Evolutionary conservation across 208 protist species (phyloP).

Genomic region (Entamoeba nuttalli): DNA sequence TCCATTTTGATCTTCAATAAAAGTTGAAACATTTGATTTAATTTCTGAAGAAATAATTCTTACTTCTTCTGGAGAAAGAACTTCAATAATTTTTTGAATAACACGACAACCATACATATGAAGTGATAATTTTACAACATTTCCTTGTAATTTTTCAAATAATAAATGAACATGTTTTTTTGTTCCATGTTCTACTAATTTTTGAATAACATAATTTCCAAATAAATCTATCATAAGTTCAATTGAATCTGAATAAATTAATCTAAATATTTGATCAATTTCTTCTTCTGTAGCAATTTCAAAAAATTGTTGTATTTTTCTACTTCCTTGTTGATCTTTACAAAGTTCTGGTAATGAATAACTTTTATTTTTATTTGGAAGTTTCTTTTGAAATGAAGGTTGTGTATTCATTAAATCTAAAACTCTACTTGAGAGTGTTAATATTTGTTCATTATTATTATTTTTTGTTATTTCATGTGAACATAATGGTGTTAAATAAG

Average conservation of each 20-base stretch:
- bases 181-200: slow-evolving; percentile 18
- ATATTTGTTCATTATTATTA: too few species aligned
- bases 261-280: neutral
- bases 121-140: slow-evolving; percentile 74
- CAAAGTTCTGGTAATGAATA: neutral
- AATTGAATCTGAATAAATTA: neutral
- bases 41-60: slow-evolving; percentile 61
- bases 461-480: too few species aligned
- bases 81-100: slow-evolving; percentile 66
- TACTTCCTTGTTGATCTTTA: slow-evolving; percentile 1
- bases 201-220: slow-evolving; percentile 39
- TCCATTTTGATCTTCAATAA: slow-evolving; percentile 93
- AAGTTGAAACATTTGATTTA: slow-evolving; percentile 72
- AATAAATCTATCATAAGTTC: slow-evolving; percentile 54
- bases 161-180: slow-evolving; percentile 19
- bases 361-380: neutral
- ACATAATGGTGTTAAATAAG: neutral
- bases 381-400: neutral
- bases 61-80: slow-evolving; percentile 4
- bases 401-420: neutral
- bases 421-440: neutral
- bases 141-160: slow-evolving; percentile 55
- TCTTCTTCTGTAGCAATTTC: neutral
- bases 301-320: slow-evolving; percentile 6
- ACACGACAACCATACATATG: slow-evolving; percentile 90